Base-by-base conservation (phyloP, 805 yeast species). In the Hanseniaspora meyeri region DNA sequence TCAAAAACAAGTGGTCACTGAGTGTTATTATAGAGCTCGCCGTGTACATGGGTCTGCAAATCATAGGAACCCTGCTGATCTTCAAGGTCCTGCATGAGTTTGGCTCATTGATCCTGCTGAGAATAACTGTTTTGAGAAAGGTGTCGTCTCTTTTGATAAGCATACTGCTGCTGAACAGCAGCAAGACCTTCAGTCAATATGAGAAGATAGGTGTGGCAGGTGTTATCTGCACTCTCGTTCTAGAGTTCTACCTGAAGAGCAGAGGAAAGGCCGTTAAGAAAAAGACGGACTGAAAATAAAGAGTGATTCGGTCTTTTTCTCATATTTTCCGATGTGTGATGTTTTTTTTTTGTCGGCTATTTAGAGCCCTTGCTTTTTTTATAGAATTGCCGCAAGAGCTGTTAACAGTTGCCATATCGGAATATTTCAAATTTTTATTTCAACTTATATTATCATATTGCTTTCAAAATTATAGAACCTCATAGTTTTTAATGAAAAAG, bases 61-160 rank as follows among this genome's bases (percentile, higher is more conserved):
- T 97, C 0, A 64, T 88, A 31, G 99, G 99, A 16, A 97, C 93
- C 69, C 79, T 90, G n/a, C 93, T 95, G 70, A 87, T 93, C 45
- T 93, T 90, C 66, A 69, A 81, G 54, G 88, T 95, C 1, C 71
- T 93, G 48, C 93, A 87, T 62, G 76, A 79, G 58, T 93, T 87
- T 66, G 96, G 91, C 50, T 87, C 96, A 1, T 72, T 93, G 59
- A 78, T 86, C 0, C 73, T 93, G 55, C 89, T 91, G 32, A 91
- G 96, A 43, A 91, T 95, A 17, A 93, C 97, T 0, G 97, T 93
- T 10, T 91, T 98, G 0, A 77, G 99, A 63, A 93, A 93, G 65
- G 91, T 93, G 96, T 73, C 89, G 50, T 88, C 97, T 42, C 91
- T 93, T 97, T 76, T 89, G 37, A 70, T 91, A 54, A 85, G 95